Evolutionary conservation across 202 grass and related monocot genomes (phyloP).

Genomic region (Carex arenaria): DNA sequence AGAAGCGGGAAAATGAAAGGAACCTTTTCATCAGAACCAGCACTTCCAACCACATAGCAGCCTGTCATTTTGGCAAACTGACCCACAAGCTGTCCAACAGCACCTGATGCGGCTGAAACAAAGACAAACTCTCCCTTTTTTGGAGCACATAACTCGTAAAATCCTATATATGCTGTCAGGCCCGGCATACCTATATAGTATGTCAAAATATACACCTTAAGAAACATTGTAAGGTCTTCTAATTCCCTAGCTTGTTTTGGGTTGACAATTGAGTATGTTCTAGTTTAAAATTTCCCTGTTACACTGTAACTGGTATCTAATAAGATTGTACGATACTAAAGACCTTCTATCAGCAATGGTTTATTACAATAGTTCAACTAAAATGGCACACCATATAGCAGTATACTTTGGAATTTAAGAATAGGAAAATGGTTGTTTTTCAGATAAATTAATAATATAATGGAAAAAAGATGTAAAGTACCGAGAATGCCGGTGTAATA

Average conservation of each 20-base stretch:
- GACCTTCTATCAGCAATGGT: neutral
- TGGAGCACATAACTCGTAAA: slow-evolving; percentile 68
- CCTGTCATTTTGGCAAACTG: slow-evolving; percentile 79
- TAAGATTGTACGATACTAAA: too few relatives aligned
- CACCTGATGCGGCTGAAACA: slow-evolving; percentile 48
- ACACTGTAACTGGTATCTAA: neutral
- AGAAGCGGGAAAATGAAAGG: neutral
- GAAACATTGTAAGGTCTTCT: neutral
- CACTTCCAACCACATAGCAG: slow-evolving; percentile 74
- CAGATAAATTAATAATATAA: neutral
- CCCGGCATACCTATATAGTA: slow-evolving; percentile 42
- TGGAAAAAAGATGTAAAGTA: neutral
- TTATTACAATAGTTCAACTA: neutral
- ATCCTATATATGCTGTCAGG: slow-evolving; percentile 52
- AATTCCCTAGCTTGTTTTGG: neutral
- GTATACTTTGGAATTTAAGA: neutral
- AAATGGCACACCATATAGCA: neutral
- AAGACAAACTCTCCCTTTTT: slow-evolving; percentile 60
- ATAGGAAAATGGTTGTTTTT: neutral
- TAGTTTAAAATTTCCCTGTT: neutral
- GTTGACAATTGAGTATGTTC: neutral
- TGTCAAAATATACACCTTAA: neutral
- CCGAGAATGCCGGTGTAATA: slow-evolving; percentile 32
- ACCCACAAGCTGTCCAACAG: slow-evolving; percentile 65
- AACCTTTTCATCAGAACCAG: slow-evolving; percentile 59